Evolutionary conservation across 73 alveolate species (phyloP).

Genomic region (Symbiodinium pilosum): DNA sequence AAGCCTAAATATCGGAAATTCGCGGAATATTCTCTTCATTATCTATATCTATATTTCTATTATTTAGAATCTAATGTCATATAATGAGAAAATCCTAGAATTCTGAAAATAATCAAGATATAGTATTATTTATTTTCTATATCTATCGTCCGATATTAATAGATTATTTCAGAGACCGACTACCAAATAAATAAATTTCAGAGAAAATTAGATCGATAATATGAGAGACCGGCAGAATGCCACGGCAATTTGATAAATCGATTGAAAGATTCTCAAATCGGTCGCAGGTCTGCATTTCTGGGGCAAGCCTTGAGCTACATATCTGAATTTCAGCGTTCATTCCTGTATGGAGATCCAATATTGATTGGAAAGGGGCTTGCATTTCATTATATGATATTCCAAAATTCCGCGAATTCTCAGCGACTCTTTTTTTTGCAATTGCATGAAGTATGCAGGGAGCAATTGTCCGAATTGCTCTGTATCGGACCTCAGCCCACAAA

Average conservation of each 20-base stretch:
- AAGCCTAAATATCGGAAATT: not conserved
- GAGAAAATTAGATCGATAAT: not conserved
- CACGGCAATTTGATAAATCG: not conserved
- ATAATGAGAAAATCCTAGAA: not conserved
- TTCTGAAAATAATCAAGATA: not conserved
- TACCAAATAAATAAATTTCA: too few relatives aligned
- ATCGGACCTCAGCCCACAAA: too few relatives aligned
- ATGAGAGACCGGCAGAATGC: not conserved
- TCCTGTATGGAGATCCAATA: not conserved
- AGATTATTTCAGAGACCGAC: not conserved
- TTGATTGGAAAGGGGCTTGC: not conserved
- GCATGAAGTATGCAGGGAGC: too few relatives aligned
- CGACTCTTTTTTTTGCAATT: too few relatives aligned
- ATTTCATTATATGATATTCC: too few relatives aligned
- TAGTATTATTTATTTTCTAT: too few relatives aligned
- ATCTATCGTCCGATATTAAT: not conserved
- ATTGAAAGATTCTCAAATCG: not conserved
- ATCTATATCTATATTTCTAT: not conserved
- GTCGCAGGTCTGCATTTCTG: too few relatives aligned
- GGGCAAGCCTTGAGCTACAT: too few relatives aligned
- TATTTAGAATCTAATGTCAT: not conserved
- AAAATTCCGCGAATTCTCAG: too few relatives aligned
- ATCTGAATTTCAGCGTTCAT: not conserved
- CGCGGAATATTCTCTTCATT: not conserved
- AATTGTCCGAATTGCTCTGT: too few relatives aligned